A percentile compares a stretch with the other conserved stretches of the same genome.
Conservation (phyloP, 768 basidiomycete genomes). For the Mrakia hoshinonis region DNA sequence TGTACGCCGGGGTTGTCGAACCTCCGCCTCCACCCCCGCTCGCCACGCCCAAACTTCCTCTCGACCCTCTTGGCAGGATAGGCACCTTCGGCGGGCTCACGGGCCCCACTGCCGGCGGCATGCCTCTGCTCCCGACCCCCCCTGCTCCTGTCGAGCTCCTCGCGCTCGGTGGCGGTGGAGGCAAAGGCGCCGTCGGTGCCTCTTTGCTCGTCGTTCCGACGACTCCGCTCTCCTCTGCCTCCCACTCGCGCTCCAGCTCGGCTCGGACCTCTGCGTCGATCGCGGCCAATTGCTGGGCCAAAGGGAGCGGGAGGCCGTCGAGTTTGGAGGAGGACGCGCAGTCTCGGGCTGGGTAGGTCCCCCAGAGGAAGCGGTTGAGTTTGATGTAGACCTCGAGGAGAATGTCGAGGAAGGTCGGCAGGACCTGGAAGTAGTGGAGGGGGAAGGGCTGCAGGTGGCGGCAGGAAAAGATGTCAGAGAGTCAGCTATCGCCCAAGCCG, state of each 20-base stretch:
- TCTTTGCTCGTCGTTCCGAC: background rate
- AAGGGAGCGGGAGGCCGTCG: constrained; percentile 2
- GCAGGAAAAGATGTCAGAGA: background rate
- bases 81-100: too few species aligned
- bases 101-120: too few species aligned
- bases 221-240: background rate
- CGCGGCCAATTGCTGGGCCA: constrained; percentile 1
- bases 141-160: too few species aligned
- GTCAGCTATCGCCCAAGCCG: too few species aligned
- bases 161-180: too few species aligned
- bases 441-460: constrained; percentile 4
- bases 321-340: constrained; percentile 12
- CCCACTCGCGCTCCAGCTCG: background rate
- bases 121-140: too few species aligned
- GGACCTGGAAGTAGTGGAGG: constrained; percentile 23
- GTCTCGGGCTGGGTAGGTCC: background rate
- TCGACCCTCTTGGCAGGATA: too few species aligned
- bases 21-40: background rate
- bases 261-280: background rate
- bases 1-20: background rate
- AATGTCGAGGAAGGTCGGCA: constrained; percentile 25
- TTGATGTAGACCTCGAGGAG: constrained; percentile 22
- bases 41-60: too few species aligned
- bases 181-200: too few species aligned
- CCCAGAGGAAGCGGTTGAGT: constrained; percentile 8